Evolutionary conservation across 106 monocot genomes (phyloP).

Genomic region (Phalaenopsis equestris): DNA sequence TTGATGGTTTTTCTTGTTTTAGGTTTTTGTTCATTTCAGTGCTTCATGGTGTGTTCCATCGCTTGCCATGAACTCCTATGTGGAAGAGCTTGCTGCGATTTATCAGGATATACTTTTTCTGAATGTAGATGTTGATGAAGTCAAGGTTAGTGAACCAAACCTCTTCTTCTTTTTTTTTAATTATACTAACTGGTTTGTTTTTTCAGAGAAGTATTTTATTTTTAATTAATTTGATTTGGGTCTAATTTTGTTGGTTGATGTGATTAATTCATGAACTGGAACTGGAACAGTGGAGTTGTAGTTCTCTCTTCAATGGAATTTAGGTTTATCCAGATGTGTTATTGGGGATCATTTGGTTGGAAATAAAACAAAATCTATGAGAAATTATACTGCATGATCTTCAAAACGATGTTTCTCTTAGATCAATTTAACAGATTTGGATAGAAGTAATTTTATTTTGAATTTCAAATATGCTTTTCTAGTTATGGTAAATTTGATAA

Average conservation of each 20-base stretch:
- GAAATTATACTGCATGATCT: neutral
- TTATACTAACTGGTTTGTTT: neutral
- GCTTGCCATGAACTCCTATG: slow-evolving; percentile 66
- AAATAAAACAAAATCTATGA: neutral
- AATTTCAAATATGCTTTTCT: neutral
- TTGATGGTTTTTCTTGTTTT: neutral
- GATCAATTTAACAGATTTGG: neutral
- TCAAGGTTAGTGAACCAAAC: slow-evolving; percentile 36
- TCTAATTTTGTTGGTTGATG: neutral
- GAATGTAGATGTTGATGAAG: slow-evolving; percentile 76
- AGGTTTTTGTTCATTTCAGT: slow-evolving; percentile 75
- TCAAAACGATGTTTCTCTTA: neutral
- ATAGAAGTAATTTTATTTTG: neutral
- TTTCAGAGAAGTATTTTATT: neutral
- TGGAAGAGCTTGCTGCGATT: slow-evolving; percentile 55
- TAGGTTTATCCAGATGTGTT: neutral
- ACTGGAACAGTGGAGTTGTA: neutral
- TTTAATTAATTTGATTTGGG: neutral
- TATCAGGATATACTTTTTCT: slow-evolving; percentile 52
- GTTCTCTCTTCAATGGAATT: neutral
- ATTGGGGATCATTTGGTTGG: neutral
- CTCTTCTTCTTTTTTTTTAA: neutral
- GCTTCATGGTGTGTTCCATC: slow-evolving; percentile 90
- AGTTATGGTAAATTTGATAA: neutral
- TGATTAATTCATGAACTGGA: neutral